These are phyloP conservation scores for Tardiomyces digboiensis DNA, from an alignment of 1,139 yeast genomes.

Conservation along the genomic window DNA sequence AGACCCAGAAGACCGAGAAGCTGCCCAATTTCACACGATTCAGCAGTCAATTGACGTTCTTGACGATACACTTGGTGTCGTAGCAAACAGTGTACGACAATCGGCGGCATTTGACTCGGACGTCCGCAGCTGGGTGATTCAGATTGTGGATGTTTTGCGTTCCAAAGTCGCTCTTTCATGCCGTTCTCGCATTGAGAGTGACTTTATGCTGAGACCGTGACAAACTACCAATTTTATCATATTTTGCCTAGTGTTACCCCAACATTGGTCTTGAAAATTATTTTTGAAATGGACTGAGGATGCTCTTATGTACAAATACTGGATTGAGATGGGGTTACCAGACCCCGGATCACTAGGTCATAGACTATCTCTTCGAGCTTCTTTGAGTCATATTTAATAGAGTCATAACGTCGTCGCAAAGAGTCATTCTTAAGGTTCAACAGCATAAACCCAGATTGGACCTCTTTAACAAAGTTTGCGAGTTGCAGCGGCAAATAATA, in stretches of 20 bases:
- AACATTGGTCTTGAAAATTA: neutral
- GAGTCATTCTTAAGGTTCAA: conserved; percentile 26
- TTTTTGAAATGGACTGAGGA: neutral
- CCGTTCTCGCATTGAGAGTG: conserved; percentile 14
- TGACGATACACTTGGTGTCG: conserved; percentile 9
- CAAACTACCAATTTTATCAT: too few relatives aligned
- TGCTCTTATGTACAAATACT: neutral
- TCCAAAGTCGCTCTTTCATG: conserved; percentile 15
- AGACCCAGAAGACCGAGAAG: conserved; percentile 2
- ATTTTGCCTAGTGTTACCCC: neutral
- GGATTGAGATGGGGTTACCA: conserved; percentile 2
- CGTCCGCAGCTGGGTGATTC: conserved; percentile 16
- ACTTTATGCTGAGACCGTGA: neutral
- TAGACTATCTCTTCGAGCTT: conserved; percentile 27
- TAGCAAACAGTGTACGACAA: conserved; percentile 8
- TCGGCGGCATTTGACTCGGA: conserved; percentile 15
- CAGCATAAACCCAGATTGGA: conserved; percentile 23
- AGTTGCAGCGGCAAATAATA: conserved; percentile 10
- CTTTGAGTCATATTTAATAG: conserved; percentile 27
- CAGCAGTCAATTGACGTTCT: conserved; percentile 8
- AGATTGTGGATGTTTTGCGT: conserved; percentile 16
- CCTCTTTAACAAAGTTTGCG: conserved; percentile 18
- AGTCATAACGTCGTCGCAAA: conserved; percentile 23
- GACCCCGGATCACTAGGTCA: conserved; percentile 21
- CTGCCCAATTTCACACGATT: neutral